A percentile compares a stretch with the other conserved stretches of the same genome.
These are phyloP conservation scores for Alloascoidea africana DNA, from an alignment of 805 yeast genomes.

Conservation along the genomic window DNA sequence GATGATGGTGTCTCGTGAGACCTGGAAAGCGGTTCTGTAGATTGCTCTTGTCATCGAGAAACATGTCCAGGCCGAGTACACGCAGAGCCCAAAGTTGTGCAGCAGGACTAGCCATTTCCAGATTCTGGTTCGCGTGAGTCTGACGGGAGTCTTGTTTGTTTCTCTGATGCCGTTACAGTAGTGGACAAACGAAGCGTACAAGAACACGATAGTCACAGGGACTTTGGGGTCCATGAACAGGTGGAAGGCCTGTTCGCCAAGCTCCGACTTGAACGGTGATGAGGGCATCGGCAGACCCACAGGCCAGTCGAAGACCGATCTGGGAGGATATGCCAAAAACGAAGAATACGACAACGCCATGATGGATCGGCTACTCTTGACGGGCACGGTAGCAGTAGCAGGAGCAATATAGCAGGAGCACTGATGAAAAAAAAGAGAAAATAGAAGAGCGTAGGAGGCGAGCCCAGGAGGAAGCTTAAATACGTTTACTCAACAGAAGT, in stretches of 20 bases:
- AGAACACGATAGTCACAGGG: slow-evolving; percentile 40
- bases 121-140: slow-evolving; percentile 24
- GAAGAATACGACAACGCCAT: too few relatives aligned
- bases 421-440: too few relatives aligned
- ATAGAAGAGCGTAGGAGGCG: too few relatives aligned
- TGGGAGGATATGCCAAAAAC: slow-evolving; percentile 1
- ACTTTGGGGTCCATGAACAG: slow-evolving; percentile 30
- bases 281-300: background rate
- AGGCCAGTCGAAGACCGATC: background rate
- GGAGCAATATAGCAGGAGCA: too few relatives aligned
- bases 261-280: background rate
- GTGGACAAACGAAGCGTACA: slow-evolving; percentile 46
- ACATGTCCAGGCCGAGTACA: slow-evolving; percentile 60
- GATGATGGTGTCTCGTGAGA: slow-evolving; percentile 16
- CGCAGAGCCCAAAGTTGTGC: slow-evolving; percentile 47
- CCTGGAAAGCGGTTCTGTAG: slow-evolving; percentile 17
- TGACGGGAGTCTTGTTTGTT: slow-evolving; percentile 34
- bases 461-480: too few relatives aligned
- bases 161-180: slow-evolving; percentile 29
- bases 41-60: slow-evolving; percentile 46
- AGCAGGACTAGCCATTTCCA: slow-evolving; percentile 42
- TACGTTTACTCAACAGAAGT: too few relatives aligned
- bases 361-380: too few relatives aligned
- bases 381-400: too few relatives aligned
- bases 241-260: background rate